Percentiles rank a stretch among this genome's conserved stretches.
phyloP scores from a whole-genome alignment of 257 asterid genomes.

The Ophiorrhiza pumila region DNA sequence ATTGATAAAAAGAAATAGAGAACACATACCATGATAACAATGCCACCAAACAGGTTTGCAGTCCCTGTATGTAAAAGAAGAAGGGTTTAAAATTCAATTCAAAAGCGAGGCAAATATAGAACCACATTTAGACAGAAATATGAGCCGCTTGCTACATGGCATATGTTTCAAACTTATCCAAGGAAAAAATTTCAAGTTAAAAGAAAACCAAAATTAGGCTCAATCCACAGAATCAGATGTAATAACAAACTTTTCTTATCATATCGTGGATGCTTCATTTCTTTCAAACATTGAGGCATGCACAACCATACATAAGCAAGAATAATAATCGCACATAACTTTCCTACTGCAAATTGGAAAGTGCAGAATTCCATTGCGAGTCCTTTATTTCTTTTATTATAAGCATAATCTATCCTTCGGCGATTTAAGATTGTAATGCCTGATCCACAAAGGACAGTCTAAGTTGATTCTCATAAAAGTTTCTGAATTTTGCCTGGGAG shows the following conservation, averaged over 20 bases:
- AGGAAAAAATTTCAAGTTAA: neutral
- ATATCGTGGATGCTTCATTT: neutral
- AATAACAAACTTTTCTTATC: neutral
- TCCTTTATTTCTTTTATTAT: neutral
- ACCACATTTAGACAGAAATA: neutral
- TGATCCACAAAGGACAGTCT: neutral
- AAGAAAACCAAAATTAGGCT: neutral
- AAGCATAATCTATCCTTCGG: neutral
- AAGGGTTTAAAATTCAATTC: constrained; percentile 24
- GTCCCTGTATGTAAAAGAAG: constrained; percentile 55
- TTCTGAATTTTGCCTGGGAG: neutral
- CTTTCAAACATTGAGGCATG: neutral
- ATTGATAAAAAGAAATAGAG: constrained; percentile 2
- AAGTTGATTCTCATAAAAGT: neutral
- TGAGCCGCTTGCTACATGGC: neutral
- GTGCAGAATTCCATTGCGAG: neutral
- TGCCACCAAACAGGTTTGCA: constrained; percentile 91
- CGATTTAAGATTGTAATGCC: neutral
- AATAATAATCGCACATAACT: too few relatives aligned
- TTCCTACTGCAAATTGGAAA: neutral
- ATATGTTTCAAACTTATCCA: neutral
- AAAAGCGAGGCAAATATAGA: neutral
- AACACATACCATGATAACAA: constrained; percentile 76
- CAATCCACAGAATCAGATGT: neutral
- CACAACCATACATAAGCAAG: too few relatives aligned